phyloP scores from a whole-genome alignment of 768 basidiomycete species.

The Suillus variegatus region DNA sequence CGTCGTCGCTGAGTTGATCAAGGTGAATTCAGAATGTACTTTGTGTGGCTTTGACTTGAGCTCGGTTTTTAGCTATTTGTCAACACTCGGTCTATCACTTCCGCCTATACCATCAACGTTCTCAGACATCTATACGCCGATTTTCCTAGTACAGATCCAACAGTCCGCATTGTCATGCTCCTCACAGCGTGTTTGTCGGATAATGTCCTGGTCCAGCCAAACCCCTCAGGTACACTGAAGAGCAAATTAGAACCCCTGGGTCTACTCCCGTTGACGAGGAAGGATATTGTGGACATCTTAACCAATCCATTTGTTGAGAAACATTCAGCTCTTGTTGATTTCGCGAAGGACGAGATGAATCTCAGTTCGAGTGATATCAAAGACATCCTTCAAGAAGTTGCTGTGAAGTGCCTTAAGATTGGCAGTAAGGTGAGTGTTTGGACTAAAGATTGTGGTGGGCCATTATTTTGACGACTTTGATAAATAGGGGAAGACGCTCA shows the following conservation, averaged over 20 bases:
- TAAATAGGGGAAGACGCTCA: slow-evolving; percentile 63
- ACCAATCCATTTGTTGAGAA: slow-evolving; percentile 71
- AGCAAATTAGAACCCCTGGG: slow-evolving; percentile 56
- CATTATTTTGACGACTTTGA: background rate
- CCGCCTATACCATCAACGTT: slow-evolving; percentile 45
- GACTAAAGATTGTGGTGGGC: too few relatives aligned
- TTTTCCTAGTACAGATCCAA: slow-evolving; percentile 61
- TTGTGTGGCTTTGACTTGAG: slow-evolving; percentile 9
- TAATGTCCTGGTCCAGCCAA: slow-evolving; percentile 27
- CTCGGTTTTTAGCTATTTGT: slow-evolving; percentile 56
- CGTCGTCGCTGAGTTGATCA: slow-evolving; percentile 66
- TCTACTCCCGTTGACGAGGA: slow-evolving; percentile 54
- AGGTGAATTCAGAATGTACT: slow-evolving; percentile 41
- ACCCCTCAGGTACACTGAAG: slow-evolving; percentile 30
- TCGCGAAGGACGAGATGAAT: slow-evolving; percentile 44
- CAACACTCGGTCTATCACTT: slow-evolving; percentile 66
- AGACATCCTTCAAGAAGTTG: slow-evolving; percentile 59
- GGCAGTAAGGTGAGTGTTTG: slow-evolving; percentile 46
- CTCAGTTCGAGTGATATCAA: slow-evolving; percentile 44
- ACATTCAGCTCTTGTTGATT: slow-evolving; percentile 51
- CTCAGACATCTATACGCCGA: slow-evolving; percentile 66
- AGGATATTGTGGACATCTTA: slow-evolving; percentile 64
- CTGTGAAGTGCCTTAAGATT: slow-evolving; percentile 57
- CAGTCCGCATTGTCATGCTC: slow-evolving; percentile 73
- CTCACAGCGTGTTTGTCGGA: slow-evolving; percentile 59